Evolutionary conservation across 352 stramenopile species (phyloP), one percentile per base, ranked within the genome.

Genomic region (Globisporangium canariense): DNA sequence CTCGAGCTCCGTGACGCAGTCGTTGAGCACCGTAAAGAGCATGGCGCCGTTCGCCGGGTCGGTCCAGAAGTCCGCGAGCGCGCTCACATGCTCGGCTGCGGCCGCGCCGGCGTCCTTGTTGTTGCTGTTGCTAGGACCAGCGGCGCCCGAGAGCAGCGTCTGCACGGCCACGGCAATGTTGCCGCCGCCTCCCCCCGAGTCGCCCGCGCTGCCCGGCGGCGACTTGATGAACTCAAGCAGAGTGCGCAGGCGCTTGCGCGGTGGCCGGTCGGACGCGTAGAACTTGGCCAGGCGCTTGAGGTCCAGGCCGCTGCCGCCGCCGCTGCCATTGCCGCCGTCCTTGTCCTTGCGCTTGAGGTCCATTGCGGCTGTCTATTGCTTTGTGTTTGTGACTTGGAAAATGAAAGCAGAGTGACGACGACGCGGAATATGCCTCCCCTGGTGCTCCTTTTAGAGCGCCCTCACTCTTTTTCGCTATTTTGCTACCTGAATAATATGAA

Each of bases 281-380:
- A 96, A 96, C 72, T 93, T 93, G 61, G 80, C 81, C 40, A 96
- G 79, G 10, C 86, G 86, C 78, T 94, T 93, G 43, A 89, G 71
- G 30, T 53, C 49, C 34, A 55, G 54, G 20, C 41, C 43, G 28
- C 25, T 28, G 11, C 22, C 56, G 34, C 30, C 47, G 13, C 25
- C 52, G 25, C 25, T 28, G 25, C 25, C 25, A 28, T 28, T 28
- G 25, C 25, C 25, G 25, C 25, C 25, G 25, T 28, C 25, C 25
- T 28, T 28, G 20, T 50, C 61, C 30, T 43, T 43, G 61, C 58
- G 58, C 58, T 63, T 63, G 45, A 63, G 58, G 49, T 63, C 58
- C 58, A 63, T 63, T 9, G 8, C 11, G 34, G 11, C 11, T 13
- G 8, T 40, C 34, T 8, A 10, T 40, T 20, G 13, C 8, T 16